A percentile compares a stretch with the other conserved stretches of the same genome.
phyloP scores from a whole-genome alignment of 2,329 filamentous ascomycete species.

The Botryosphaeria agaves region DNA sequence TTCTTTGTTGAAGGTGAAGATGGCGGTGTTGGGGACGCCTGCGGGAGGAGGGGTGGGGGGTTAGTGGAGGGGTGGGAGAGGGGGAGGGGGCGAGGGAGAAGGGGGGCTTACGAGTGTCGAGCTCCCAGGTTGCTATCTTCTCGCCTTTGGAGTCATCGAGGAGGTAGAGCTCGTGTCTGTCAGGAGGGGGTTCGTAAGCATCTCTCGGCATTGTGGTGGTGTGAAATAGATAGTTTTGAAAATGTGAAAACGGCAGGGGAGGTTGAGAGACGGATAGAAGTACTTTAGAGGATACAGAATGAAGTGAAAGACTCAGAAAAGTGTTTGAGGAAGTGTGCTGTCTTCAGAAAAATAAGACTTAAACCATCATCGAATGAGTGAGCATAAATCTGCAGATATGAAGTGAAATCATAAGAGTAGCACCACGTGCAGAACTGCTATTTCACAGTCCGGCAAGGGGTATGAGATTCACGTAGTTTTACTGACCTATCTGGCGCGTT shows the following conservation, averaged over 20 bases:
- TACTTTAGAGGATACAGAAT: too few species aligned
- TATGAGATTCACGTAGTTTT: slow-evolving; percentile 3
- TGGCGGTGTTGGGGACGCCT: slow-evolving; percentile 88
- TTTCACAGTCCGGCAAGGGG: slow-evolving; percentile 1
- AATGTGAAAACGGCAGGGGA: neutral
- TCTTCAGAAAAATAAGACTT: slow-evolving; percentile 1
- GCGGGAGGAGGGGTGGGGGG: slow-evolving; percentile 2
- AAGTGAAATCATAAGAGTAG: slow-evolving; percentile 3
- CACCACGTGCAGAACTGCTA: slow-evolving; percentile 1
- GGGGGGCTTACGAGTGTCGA: slow-evolving; percentile 65
- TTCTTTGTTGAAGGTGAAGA: slow-evolving; percentile 92
- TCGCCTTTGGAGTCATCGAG: slow-evolving; percentile 73
- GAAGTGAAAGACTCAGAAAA: neutral
- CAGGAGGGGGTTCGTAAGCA: slow-evolving; percentile 7
- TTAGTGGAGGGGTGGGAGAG: neutral
- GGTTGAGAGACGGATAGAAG: too few species aligned
- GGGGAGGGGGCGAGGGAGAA: neutral
- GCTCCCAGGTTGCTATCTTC: slow-evolving; percentile 80
- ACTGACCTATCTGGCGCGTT: slow-evolving; percentile 37
- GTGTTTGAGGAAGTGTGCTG: neutral
- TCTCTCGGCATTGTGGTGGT: slow-evolving; percentile 4
- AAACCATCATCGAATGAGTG: neutral
- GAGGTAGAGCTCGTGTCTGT: slow-evolving; percentile 85
- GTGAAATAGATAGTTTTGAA: slow-evolving; percentile 1
- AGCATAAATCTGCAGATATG: slow-evolving; percentile 1